A percentile compares a stretch with the other conserved stretches of the same genome.
These are phyloP conservation scores for Epithele typhae DNA, from an alignment of 768 basidiomycete genomes.

Conservation along the genomic window DNA sequence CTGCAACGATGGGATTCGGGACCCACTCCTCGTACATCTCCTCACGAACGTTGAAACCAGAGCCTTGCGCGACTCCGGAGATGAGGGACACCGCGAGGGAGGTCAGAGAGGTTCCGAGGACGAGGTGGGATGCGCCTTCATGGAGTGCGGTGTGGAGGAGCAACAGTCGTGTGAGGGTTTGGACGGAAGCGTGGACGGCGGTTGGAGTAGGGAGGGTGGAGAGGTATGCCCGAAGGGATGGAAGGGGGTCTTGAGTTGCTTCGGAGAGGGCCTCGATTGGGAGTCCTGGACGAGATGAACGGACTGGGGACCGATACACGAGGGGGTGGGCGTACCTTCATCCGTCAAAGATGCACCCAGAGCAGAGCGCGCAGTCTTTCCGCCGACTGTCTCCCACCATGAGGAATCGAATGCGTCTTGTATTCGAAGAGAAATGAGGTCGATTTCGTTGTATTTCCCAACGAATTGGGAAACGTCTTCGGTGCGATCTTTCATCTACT, in stretches of 20 bases:
- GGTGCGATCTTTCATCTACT: slow-evolving; percentile 51
- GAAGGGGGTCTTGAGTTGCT: slow-evolving; percentile 20
- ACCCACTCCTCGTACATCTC: slow-evolving; percentile 73
- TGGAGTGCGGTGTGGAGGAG: slow-evolving; percentile 61
- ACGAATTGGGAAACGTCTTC: slow-evolving; percentile 47
- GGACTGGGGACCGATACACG: neutral
- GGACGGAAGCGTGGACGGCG: slow-evolving; percentile 55
- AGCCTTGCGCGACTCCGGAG: slow-evolving; percentile 70
- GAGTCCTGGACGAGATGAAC: slow-evolving; percentile 18
- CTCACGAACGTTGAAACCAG: slow-evolving; percentile 65
- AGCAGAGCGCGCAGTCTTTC: slow-evolving; percentile 16
- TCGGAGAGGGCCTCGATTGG: slow-evolving; percentile 11
- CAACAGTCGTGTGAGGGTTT: slow-evolving; percentile 60
- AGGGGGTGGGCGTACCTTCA: slow-evolving; percentile 38
- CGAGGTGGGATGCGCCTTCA: slow-evolving; percentile 63
- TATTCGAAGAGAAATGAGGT: slow-evolving; percentile 59
- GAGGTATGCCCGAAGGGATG: slow-evolving; percentile 47
- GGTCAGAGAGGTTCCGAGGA: slow-evolving; percentile 78
- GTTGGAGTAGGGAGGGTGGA: slow-evolving; percentile 71
- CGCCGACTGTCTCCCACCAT: slow-evolving; percentile 59
- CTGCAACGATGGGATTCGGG: slow-evolving; percentile 16
- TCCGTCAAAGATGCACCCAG: slow-evolving; percentile 46
- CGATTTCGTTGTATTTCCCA: slow-evolving; percentile 43
- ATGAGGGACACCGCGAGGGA: slow-evolving; percentile 72
- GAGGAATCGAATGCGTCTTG: slow-evolving; percentile 68